Conservation (phyloP, 805 yeast genomes). For the Lachancea nothofagi region DNA sequence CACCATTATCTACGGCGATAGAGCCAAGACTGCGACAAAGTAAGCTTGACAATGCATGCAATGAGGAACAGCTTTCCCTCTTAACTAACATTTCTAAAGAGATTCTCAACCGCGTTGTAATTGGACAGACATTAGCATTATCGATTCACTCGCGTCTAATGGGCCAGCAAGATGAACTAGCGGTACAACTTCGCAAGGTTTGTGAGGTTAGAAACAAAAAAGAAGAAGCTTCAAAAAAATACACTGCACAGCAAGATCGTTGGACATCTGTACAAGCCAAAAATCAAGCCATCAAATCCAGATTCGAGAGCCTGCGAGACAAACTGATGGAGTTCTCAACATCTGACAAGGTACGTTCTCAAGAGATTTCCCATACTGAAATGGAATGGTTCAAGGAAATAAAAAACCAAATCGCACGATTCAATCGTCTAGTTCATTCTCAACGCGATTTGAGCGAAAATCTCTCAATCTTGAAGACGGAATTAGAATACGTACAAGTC, state of each 20-base stretch:
- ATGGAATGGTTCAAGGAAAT: constrained; percentile 43
- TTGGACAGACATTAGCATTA: constrained; percentile 33
- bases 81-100: constrained; percentile 24
- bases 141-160: constrained; percentile 34
- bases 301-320: constrained; percentile 29
- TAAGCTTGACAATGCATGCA: constrained; percentile 19
- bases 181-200: constrained; percentile 35
- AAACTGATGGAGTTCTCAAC: constrained; percentile 23
- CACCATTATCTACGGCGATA: constrained; percentile 17
- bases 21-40: constrained; percentile 21
- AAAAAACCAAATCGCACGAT: constrained; percentile 27
- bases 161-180: constrained; percentile 39
- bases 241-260: constrained; percentile 13
- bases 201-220: constrained; percentile 21
- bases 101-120: constrained; percentile 17
- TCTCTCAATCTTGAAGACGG: constrained; percentile 25
- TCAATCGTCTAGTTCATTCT: constrained; percentile 31
- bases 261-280: constrained; percentile 25
- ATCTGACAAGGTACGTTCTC: constrained; percentile 16
- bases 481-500: constrained; percentile 18
- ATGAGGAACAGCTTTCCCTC: constrained; percentile 25
- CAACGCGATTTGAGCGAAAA: constrained; percentile 27
- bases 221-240: constrained; percentile 12
- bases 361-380: constrained; percentile 39
- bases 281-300: constrained; percentile 31